phyloP scores from a whole-genome alignment of 352 stramenopile genomes.

The Blastocystis sp. region DNA sequence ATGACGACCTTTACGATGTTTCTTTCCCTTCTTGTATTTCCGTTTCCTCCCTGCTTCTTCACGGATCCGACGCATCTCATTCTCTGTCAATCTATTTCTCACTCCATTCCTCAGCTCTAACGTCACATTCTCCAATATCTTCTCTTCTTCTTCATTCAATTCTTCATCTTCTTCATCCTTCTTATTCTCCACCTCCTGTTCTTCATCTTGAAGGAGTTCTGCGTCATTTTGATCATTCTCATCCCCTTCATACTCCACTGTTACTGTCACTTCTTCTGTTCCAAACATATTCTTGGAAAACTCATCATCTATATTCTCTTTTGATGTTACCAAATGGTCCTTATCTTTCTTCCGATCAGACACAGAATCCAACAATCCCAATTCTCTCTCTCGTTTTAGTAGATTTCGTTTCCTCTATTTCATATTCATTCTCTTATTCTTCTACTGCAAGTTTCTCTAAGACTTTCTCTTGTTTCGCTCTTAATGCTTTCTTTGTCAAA shows the following conservation, averaged over 20 bases:
- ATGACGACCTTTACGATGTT: neutral
- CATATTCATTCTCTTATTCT: neutral
- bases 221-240: neutral
- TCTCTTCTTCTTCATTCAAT: conserved; percentile 45
- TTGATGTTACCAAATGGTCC: neutral
- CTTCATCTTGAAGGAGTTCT: conserved; percentile 3
- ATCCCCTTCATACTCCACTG: conserved; percentile 35
- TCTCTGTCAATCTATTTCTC: neutral
- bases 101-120: neutral
- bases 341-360: neutral
- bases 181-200: neutral
- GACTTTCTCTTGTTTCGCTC: neutral
- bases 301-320: conserved; percentile 1
- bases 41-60: conserved; percentile 1
- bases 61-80: conserved; percentile 10
- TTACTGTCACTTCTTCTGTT: conserved; percentile 36
- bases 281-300: conserved; percentile 56
- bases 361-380: conserved; percentile 19
- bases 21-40: conserved; percentile 19
- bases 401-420: conserved; percentile 42
- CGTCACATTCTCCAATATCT: conserved; percentile 12
- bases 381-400: conserved; percentile 22
- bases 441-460: conserved; percentile 32
- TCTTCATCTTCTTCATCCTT: conserved; percentile 35
- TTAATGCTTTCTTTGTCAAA: conserved; percentile 43